Evolutionary conservation across 805 yeast genomes (phyloP).

Genomic region (Schizosaccharomyces osmophilus): DNA sequence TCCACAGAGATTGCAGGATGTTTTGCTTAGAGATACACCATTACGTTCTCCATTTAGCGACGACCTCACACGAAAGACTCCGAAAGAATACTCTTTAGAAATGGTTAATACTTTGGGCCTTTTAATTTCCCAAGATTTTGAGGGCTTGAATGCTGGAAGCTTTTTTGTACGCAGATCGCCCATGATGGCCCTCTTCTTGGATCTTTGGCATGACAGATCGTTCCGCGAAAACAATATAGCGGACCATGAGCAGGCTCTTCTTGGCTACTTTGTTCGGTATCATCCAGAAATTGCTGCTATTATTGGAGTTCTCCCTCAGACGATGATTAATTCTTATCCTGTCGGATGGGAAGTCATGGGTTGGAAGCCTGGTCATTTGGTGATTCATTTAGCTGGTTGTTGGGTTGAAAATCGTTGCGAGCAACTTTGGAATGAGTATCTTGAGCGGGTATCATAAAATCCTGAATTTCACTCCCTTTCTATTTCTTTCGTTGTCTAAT

Average conservation of each 20-base stretch:
- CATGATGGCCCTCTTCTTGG: slow-evolving; percentile 49
- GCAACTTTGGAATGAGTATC: background rate
- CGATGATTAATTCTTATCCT: slow-evolving; percentile 8
- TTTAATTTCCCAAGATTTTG: slow-evolving; percentile 67
- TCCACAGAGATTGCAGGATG: slow-evolving; percentile 10
- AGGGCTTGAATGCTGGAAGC: slow-evolving; percentile 66
- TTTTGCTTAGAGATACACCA: slow-evolving; percentile 8
- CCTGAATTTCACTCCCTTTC: no score
- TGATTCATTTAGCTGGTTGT: slow-evolving; percentile 10
- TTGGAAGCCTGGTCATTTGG: slow-evolving; percentile 7
- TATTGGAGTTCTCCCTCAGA: slow-evolving; percentile 7
- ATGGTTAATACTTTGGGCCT: slow-evolving; percentile 22
- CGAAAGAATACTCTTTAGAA: slow-evolving; percentile 4
- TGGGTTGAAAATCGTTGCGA: slow-evolving; percentile 5
- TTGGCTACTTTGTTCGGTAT: slow-evolving; percentile 27
- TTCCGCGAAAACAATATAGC: slow-evolving; percentile 66
- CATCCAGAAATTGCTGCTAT: slow-evolving; percentile 7
- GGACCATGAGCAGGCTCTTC: slow-evolving; percentile 65
- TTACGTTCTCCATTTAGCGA: slow-evolving; percentile 5
- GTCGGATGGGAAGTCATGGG: slow-evolving; percentile 7
- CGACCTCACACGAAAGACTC: slow-evolving; percentile 3
- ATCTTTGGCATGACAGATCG: slow-evolving; percentile 73
- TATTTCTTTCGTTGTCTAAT: no score
- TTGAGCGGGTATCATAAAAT: background rate
- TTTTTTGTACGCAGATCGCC: slow-evolving; percentile 43